Evolutionary conservation across 371 early-diverging fungal species (phyloP), one percentile per base, ranked within the genome.

Genomic region (Lichtheimia corymbifera): DNA sequence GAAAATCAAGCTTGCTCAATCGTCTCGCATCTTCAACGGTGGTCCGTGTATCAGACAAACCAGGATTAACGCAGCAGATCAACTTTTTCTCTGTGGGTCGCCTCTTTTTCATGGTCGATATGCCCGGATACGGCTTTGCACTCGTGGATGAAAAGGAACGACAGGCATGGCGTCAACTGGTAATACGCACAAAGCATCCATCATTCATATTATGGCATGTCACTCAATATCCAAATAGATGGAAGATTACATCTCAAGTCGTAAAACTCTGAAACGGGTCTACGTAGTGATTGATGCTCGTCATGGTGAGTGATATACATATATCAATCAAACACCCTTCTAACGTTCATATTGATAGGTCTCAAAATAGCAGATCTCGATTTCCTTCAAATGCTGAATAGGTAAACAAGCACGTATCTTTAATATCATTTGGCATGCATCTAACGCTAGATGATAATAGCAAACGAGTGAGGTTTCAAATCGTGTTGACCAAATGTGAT

Each of bases 51-150:
- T 87, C 87, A 12, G 86, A 89, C 65, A 89, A 87, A 60, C 93
- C 93, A 6, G 93, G 93, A 6, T 64, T 91, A 47, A 93, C 93
- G 6, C 91, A 89, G 49, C 92, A 91, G 69, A 60, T 93, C 61
- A 92, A 92, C 67, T 93, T 92, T 66, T 93, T 83, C 66, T 76
- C 84, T 5, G 90, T 84, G 9, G 84, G 82, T 2, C 70, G 72
- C 18, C 71, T 82, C 35, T 88, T 93, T 59, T 77, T 78, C 53
- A 74, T 93, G 65, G 86, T 92, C 7, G 93, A 93, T 69, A 92
- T 93, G 93, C 93, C 93, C 9, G 93, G 93, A 35, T 92, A 92
- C 70, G 93, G 93, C 25, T 93, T 93, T 73, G 93, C 93, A 2
- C 90, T 83, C 73, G 91, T 81, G 7, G 89, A 91, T 55, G 89